phyloP scores from a whole-genome alignment of 2,329 filamentous ascomycete species.

The Scleromitrula shiraiana region DNA sequence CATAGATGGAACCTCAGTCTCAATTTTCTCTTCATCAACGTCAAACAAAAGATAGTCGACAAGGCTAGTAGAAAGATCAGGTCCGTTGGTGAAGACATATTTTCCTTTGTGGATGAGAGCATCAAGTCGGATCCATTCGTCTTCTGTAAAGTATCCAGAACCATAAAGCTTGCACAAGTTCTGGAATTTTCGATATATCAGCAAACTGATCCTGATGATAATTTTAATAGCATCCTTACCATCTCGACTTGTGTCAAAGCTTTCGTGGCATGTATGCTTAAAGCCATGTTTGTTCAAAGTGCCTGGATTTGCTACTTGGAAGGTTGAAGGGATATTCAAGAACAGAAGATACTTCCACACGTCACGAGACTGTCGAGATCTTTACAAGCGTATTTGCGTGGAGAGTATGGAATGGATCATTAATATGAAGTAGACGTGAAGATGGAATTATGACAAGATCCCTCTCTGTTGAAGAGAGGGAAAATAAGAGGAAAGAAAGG shows the following conservation, averaged over 20 bases:
- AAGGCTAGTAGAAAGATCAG: not conserved
- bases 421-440: too few species aligned
- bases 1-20: not conserved
- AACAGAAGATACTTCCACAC: too few species aligned
- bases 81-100: conserved; percentile 24
- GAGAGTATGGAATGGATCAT: too few species aligned
- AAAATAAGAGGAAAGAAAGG: too few species aligned
- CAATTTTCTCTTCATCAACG: not conserved
- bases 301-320: too few species aligned
- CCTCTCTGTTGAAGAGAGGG: too few species aligned
- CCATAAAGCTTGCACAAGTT: conserved; percentile 22
- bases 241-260: not conserved
- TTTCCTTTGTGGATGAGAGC: conserved; percentile 24
- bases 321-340: too few species aligned
- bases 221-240: not conserved
- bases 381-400: too few species aligned
- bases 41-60: not conserved
- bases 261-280: not conserved
- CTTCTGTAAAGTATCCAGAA: conserved; percentile 25
- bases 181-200: not conserved
- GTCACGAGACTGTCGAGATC: too few species aligned
- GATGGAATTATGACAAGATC: too few species aligned
- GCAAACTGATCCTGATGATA: not conserved
- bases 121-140: conserved; percentile 27
- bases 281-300: too few species aligned